Percentiles rank a stretch among this genome's conserved stretches.
Evolutionary conservation across 306 rosid species (phyloP).

Genomic region (Vachellia pachyceras): DNA sequence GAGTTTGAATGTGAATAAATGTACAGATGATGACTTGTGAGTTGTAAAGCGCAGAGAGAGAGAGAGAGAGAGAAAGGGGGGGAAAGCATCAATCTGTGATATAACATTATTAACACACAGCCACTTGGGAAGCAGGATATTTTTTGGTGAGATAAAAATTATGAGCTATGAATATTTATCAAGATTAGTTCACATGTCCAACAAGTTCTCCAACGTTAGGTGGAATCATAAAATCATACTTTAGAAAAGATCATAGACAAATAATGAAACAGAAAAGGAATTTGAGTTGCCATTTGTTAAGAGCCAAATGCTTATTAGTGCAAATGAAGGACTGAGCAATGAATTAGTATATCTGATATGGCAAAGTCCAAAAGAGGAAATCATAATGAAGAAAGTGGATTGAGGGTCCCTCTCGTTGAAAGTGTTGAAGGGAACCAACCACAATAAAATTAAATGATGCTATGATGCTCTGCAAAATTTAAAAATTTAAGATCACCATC

Average conservation of each 20-base stretch:
- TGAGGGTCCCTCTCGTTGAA: slow-evolving; percentile 52
- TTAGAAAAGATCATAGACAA: slow-evolving; percentile 19
- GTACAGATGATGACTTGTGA: slow-evolving; percentile 14
- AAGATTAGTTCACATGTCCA: slow-evolving; percentile 43
- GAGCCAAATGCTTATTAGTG: slow-evolving; percentile 16
- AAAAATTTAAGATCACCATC: slow-evolving; percentile 35
- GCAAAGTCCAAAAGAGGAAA: slow-evolving; percentile 40
- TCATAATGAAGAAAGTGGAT: slow-evolving; percentile 49
- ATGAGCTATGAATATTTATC: background rate
- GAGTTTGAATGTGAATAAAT: slow-evolving; percentile 16
- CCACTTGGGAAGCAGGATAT: too few relatives aligned
- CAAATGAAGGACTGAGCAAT: slow-evolving; percentile 11
- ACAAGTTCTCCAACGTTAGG: slow-evolving; percentile 38
- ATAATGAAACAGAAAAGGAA: slow-evolving; percentile 37
- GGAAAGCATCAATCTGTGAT: background rate
- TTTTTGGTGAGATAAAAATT: background rate
- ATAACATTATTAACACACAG: too few relatives aligned
- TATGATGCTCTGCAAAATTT: slow-evolving; percentile 31
- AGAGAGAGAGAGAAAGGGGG: background rate
- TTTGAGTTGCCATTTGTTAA: slow-evolving; percentile 31
- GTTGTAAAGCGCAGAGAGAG: slow-evolving; percentile 18
- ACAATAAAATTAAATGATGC: slow-evolving; percentile 30
- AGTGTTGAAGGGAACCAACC: slow-evolving; percentile 49
- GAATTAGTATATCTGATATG: slow-evolving; percentile 18
- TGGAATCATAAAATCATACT: slow-evolving; percentile 19